phyloP scores from a whole-genome alignment of 1,284 basidiomycete species.

The Ceratobasidium sp. region DNA sequence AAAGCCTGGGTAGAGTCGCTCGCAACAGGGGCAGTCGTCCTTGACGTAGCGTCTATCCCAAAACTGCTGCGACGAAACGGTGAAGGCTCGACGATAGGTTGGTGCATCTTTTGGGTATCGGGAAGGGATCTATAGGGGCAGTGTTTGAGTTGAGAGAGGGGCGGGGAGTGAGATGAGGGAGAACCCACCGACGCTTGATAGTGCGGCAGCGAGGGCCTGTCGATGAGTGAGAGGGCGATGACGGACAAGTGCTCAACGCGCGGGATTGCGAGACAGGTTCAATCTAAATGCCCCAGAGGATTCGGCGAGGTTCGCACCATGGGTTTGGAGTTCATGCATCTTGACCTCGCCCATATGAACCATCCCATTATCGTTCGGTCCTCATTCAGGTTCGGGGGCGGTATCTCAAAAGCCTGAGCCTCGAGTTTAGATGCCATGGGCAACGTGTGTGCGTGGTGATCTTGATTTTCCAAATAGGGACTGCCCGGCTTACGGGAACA shows the following conservation, averaged over 20 bases:
- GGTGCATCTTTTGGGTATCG: constrained; percentile 36
- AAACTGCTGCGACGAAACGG: constrained; percentile 43
- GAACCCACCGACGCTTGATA: constrained; percentile 25
- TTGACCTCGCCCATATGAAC: constrained; percentile 40
- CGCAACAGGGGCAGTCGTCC: not conserved
- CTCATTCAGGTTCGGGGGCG: constrained; percentile 35
- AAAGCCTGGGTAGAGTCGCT: constrained; percentile 25
- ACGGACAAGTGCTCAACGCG: constrained; percentile 37
- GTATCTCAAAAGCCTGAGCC: constrained; percentile 45
- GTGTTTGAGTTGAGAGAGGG: constrained; percentile 1
- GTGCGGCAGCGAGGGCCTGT: constrained; percentile 31
- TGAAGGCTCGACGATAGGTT: constrained; percentile 27
- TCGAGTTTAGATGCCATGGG: constrained; percentile 43
- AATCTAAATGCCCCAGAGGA: constrained; percentile 28
- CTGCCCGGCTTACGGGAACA: constrained; percentile 25
- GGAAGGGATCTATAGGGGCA: constrained; percentile 8
- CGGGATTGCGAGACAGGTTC: constrained; percentile 42
- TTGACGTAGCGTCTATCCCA: constrained; percentile 41
- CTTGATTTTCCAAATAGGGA: constrained; percentile 34
- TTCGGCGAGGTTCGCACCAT: constrained; percentile 38
- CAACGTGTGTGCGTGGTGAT: constrained; percentile 45
- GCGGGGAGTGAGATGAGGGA: constrained; percentile 22
- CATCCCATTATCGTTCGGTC: constrained; percentile 34
- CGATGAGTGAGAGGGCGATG: constrained; percentile 29
- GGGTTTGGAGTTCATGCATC: constrained; percentile 41